Base-by-base conservation (phyloP, 305 asterid species). In the Solanum hybrid region DNA sequence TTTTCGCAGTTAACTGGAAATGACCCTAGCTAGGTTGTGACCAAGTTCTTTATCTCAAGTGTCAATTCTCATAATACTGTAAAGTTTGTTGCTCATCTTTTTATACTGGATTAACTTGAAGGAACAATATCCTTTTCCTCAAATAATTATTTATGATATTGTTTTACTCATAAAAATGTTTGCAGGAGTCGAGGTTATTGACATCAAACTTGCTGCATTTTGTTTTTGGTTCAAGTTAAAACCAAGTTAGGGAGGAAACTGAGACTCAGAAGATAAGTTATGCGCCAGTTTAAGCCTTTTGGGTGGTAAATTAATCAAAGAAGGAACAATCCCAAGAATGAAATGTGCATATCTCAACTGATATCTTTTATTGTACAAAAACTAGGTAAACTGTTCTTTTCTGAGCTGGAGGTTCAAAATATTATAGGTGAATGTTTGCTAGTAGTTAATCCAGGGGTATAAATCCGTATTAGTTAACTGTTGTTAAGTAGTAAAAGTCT, bases 1-100 rank as follows among this genome's bases (percentile, higher is more conserved):
- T 57, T 92, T 83, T 75, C 77, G 64, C 82, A 64, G 77, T 85
- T 67, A 42, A 90, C 67, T 75, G 80, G 78, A 87, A 76, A 40
- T 74, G 89, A 86, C 24, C 35, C 81, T 77, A 46, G 33, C 9
- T 67, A 26, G 88, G 64, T 74, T 87, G 9, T 79, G 42, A 80
- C 79, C 86, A 80, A 77, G 75, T 46, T 90, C 35, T 36, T 69
- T 28, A 22, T 89, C 87, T 84, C 14, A 28, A 20, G 31, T 46
- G 87, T 85, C 46, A 11, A 85, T 33, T 85, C n/a, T 85, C 33
- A 61, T 10, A 85, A 20, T 85, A 85, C 75, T 85, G 88, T 85
- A 85, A 85, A 85, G 88, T 57, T 84, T 84, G 75, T 85, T 84
- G 74, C 12, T 57, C 31, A 6, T 33, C 31, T 51, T 33, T 61